A percentile compares a stretch with the other conserved stretches of the same genome.
phyloP scores from a whole-genome alignment of 1,139 yeast species.

The Pichia terricola region DNA sequence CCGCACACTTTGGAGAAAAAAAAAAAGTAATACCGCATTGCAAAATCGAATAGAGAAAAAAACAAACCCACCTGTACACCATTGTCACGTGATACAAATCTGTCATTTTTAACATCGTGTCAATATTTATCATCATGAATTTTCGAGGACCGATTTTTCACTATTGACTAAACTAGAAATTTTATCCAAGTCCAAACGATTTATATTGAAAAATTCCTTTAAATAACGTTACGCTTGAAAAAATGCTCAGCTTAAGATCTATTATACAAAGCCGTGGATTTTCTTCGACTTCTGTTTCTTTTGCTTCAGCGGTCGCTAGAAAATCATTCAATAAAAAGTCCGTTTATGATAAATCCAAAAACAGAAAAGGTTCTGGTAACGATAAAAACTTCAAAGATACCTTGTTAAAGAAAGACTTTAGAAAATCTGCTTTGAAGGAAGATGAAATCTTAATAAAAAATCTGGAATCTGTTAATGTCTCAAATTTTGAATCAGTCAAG shows the following conservation, averaged over 20 bases:
- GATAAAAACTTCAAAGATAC: slow-evolving; percentile 20
- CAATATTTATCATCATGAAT: too few relatives aligned
- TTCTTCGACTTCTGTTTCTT: slow-evolving; percentile 4
- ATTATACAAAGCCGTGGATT: slow-evolving; percentile 6
- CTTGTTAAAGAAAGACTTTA: slow-evolving; percentile 16
- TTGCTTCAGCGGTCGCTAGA: slow-evolving; percentile 15
- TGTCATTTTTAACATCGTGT: too few relatives aligned
- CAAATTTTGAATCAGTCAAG: slow-evolving; percentile 11
- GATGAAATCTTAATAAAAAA: slow-evolving; percentile 14
- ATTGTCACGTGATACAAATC: too few relatives aligned
- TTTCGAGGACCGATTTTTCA: too few relatives aligned
- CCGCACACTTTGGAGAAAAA: too few relatives aligned
- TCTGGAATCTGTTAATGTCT: slow-evolving; percentile 12
- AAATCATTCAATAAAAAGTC: slow-evolving; percentile 23
- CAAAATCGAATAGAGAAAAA: too few relatives aligned
- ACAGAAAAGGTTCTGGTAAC: slow-evolving; percentile 25
- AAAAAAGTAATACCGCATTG: too few relatives aligned
- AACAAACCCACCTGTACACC: too few relatives aligned
- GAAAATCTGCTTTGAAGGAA: slow-evolving; percentile 14
- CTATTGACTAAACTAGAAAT: too few relatives aligned
- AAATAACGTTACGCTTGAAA: too few relatives aligned
- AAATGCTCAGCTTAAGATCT: slow-evolving; percentile 7
- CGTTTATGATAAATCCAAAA: slow-evolving; percentile 17
- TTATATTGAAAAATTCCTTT: too few relatives aligned
- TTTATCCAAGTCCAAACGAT: too few relatives aligned